These are phyloP conservation scores for Fagopyrum homotropicum DNA, from an alignment of 148 eudicot species.

Conservation along the genomic window DNA sequence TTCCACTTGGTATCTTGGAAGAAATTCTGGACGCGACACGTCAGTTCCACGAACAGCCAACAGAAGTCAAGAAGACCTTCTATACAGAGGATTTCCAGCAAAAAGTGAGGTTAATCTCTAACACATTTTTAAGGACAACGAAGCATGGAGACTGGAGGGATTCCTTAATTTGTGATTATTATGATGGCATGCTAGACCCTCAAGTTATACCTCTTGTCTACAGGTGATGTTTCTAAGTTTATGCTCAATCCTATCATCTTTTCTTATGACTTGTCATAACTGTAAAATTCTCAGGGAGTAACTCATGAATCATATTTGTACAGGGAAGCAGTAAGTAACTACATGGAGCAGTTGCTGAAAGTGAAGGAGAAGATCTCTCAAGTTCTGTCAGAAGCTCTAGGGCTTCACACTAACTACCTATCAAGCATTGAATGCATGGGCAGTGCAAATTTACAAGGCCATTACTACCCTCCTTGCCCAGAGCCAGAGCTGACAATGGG, in stretches of 20 bases:
- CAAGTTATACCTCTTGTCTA: slow-evolving; percentile 36
- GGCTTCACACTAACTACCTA: slow-evolving; percentile 35
- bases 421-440: slow-evolving; percentile 35
- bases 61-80: slow-evolving; percentile 17
- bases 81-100: slow-evolving; percentile 20
- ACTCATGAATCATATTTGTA: not conserved
- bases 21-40: slow-evolving; percentile 30
- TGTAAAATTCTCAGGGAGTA: too few relatives aligned
- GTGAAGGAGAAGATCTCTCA: slow-evolving; percentile 34
- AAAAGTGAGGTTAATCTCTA: slow-evolving; percentile 37
- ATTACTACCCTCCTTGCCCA: slow-evolving; percentile 51
- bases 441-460: slow-evolving; percentile 30
- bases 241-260: not conserved
- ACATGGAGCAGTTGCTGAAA: slow-evolving; percentile 29
- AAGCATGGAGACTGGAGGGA: slow-evolving; percentile 52
- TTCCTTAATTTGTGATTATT: slow-evolving; percentile 35
- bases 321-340: slow-evolving; percentile 35
- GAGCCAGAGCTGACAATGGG: slow-evolving; percentile 45
- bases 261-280: too few relatives aligned
- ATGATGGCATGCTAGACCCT: slow-evolving; percentile 36
- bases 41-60: slow-evolving; percentile 31
- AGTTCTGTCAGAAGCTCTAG: slow-evolving; percentile 36
- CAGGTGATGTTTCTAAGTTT: slow-evolving; percentile 27
- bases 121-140: slow-evolving; percentile 24
- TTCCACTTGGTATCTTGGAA: slow-evolving; percentile 22